Base-by-base conservation (phyloP, 306 rosid species). In the Vigna reflexopilosa region DNA sequence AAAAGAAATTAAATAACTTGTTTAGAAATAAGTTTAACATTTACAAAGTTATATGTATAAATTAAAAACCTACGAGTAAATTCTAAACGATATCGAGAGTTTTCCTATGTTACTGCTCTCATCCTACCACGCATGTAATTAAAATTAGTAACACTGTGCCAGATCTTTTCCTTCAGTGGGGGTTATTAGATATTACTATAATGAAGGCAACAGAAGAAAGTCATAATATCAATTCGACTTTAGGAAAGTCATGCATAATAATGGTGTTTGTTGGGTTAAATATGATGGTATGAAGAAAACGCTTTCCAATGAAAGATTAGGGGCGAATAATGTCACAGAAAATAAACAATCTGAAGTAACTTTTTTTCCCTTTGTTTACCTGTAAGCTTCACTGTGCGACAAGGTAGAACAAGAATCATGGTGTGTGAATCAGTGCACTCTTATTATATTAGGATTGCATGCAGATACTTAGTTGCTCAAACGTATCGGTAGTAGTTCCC, bases 371-470 rank as follows among this genome's bases (percentile, higher is more conserved):
- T 45, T 10, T 24, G 47, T 44, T 47, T 44, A 32, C 19, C 26
- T 19, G 2, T 20, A 34, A 71, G 63, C 20, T 47, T n/a, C 61
- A 17, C 76, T 16, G 2, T 51, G 8, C 47, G 36, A 45, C 10
- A 44, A 45, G 8, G 56, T 42, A 70, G 4, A 76, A 52, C 55
- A 66, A n/a, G 79, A 74, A 81, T 57, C 80, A 74, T 74, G 64
- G 42, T 15, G 55, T 32, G 55, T 32, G 58, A 50, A 55, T 44
- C 17, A 62, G 67, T 51, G 66, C 45, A 38, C 30, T 66, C 61
- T 32, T 13, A 28, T 17, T 6, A 2, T n/a, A 30, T 26, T 9
- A 75, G 3, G 36, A 48, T 62, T 1, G 16, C 48, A 42, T 14
- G 24, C 40, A 54, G 24, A 45, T 13, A 72, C 4, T 65, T 14